Evolutionary conservation across 2,329 filamentous ascomycete genomes (phyloP).

Genomic region (Aspergillus sp.): DNA sequence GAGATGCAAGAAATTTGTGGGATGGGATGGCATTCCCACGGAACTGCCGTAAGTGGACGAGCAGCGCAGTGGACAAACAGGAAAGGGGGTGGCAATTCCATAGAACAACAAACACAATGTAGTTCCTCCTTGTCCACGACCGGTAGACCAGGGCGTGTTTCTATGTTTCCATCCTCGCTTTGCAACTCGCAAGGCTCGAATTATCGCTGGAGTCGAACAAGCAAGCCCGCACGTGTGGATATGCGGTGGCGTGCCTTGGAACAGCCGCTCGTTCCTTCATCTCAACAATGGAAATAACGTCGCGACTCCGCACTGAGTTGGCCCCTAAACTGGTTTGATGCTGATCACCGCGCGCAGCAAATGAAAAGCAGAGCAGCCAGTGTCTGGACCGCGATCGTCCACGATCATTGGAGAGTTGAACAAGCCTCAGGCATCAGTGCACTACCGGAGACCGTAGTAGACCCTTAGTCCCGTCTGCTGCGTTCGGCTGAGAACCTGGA

Average conservation of each 20-base stretch:
- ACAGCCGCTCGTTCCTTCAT: slow-evolving; percentile 7
- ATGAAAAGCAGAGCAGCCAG: not conserved
- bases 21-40: slow-evolving; percentile 2
- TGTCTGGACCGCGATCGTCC: slow-evolving; percentile 1
- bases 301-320: not conserved
- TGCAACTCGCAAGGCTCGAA: too few species aligned
- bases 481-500: slow-evolving; percentile 5
- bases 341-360: slow-evolving; percentile 3
- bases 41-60: not conserved
- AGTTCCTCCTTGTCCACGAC: too few species aligned
- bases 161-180: too few species aligned
- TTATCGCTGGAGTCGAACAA: not conserved
- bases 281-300: not conserved
- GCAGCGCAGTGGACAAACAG: not conserved
- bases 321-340: slow-evolving; percentile 3
- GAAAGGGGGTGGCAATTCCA: slow-evolving; percentile 17
- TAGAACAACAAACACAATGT: not conserved
- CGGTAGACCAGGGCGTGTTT: too few species aligned
- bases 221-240: not conserved
- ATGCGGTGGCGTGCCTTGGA: slow-evolving; percentile 6
- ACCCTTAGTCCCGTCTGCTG: not conserved
- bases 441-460: not conserved
- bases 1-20: not conserved
- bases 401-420: not conserved
- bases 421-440: not conserved